Base-by-base conservation (phyloP, 352 stramenopile genomes). In the Phytophthora tentaculata region DNA sequence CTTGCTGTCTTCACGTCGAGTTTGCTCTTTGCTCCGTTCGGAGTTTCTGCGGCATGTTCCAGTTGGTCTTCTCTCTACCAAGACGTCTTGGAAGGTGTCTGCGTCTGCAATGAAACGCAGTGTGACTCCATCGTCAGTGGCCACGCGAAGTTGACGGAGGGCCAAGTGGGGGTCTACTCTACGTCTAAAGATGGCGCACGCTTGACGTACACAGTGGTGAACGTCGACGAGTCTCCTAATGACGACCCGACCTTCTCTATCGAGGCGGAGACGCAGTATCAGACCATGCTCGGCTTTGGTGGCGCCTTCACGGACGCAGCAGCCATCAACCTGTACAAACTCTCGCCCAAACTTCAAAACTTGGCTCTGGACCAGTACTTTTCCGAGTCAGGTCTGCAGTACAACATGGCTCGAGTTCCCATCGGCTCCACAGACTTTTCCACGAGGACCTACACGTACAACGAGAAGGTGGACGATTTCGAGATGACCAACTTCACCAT, bases 291-390 rank as follows among this genome's bases (percentile, higher is more conserved):
- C 12, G 90, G 90, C 22, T 97, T 97, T 64, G 90, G 90, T 22
- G 90, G 88, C 9, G 88, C 88, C 7, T 96, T 97, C 74, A 97
- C 90, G 16, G 90, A 97, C 56, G 77, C 86, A 2, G 78, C 88
- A 14, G 74, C 86, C 10, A 89, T 92, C 64, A 93, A 94, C 69
- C 69, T 96, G 43, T 84, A 84, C 61, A 90, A 84, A 61, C 68
- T 97, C 22, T 62, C 61, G 3, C 22, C 72, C 3, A 64, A 66
- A 35, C 56, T 93, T 10, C 86, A 95, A 56, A 56, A 87, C 14
- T 70, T 88, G 59, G 56, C 91, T 13, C 29, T 95, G 13, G 74
- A 94, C 37, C 97, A 83, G 59, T 71, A 71, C 13, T 67, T 86
- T 2, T 73, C 54, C 10, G 45, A 61, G n/a, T 52, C 24, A 2